Evolutionary conservation across 2,329 filamentous ascomycete species (phyloP).

Genomic region (Neocatenulostroma microsporum): DNA sequence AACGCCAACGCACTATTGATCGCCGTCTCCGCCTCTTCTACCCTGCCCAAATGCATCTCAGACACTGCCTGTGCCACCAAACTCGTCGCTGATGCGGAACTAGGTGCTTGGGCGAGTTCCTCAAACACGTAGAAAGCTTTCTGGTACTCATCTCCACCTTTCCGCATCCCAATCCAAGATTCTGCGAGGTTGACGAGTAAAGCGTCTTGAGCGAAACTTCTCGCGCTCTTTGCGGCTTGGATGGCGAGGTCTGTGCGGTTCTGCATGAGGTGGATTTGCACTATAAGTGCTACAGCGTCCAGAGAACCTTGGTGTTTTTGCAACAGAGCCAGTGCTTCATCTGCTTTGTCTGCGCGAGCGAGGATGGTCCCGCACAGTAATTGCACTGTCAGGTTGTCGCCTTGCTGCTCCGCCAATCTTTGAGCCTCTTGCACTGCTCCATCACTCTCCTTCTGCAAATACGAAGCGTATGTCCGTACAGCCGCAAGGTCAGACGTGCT

Average conservation of each 20-base stretch:
- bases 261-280: slow-evolving; percentile 86
- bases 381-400: slow-evolving; percentile 74
- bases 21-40: slow-evolving; percentile 82
- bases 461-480: slow-evolving; percentile 67
- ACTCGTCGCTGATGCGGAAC: slow-evolving; percentile 65
- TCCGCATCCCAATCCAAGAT: slow-evolving; percentile 83
- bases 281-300: slow-evolving; percentile 72
- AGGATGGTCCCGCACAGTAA: slow-evolving; percentile 74
- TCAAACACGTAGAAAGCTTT: slow-evolving; percentile 97
- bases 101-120: slow-evolving; percentile 81
- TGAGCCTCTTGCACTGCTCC: slow-evolving; percentile 52
- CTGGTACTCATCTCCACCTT: slow-evolving; percentile 94
- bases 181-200: slow-evolving; percentile 90
- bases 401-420: slow-evolving; percentile 57
- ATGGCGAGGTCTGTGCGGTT: slow-evolving; percentile 85
- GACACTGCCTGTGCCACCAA: slow-evolving; percentile 84
- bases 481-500: slow-evolving; percentile 61
- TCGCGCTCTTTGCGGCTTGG: slow-evolving; percentile 79
- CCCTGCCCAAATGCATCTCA: slow-evolving; percentile 80
- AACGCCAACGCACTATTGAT: slow-evolving; percentile 71
- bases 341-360: slow-evolving; percentile 69
- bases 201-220: slow-evolving; percentile 92
- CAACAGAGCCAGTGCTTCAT: slow-evolving; percentile 74
- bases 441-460: slow-evolving; percentile 29
- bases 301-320: slow-evolving; percentile 75